These are phyloP conservation scores for Uronychia setigera DNA, from an alignment of 73 alveolate genomes.

Conservation along the genomic window DNA sequence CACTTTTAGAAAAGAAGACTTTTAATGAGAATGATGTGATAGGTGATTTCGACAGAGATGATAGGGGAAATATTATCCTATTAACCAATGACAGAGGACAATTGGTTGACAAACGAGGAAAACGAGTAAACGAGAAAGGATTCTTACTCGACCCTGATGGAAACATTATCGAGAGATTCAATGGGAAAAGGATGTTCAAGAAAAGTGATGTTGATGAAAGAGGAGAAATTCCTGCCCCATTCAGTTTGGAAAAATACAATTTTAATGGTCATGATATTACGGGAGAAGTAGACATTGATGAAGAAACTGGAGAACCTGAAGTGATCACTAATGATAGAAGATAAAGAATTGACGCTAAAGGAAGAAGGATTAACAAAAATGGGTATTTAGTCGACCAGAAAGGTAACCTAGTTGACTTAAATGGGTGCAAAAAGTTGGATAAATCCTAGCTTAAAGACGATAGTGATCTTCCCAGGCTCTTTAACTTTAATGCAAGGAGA, in stretches of 20 bases:
- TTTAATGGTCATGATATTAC: conserved; percentile 25
- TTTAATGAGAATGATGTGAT: conserved; percentile 62
- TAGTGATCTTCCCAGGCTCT: conserved; percentile 49
- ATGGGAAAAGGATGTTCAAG: conserved; percentile 10
- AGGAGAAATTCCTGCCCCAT: conserved; percentile 54
- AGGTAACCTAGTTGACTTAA: conserved; percentile 42
- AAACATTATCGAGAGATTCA: conserved; percentile 17
- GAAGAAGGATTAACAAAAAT: conserved; percentile 33
- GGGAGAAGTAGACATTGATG: conserved; percentile 35
- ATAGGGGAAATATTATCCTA: conserved; percentile 41
- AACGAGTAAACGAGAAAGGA: conserved; percentile 57
- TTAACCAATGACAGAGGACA: conserved; percentile 40
- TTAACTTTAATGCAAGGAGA: conserved; percentile 2
- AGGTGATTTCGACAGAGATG: conserved; percentile 70
- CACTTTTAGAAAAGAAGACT: conserved; percentile 28
- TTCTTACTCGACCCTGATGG: conserved; percentile 53
- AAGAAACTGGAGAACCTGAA: conserved; percentile 31
- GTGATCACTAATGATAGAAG: conserved; percentile 2
- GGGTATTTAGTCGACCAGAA: conserved; percentile 55
- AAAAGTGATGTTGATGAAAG: conserved; percentile 17
- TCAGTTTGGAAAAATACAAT: conserved; percentile 16
- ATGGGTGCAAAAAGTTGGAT: conserved; percentile 51
- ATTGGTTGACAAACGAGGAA: conserved; percentile 57
- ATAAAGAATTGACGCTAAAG: conserved; percentile 22
- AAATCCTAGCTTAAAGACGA: conserved; percentile 17